Base-by-base conservation (phyloP, 2,329 filamentous ascomycete species). In the Simplicillium sp. region DNA sequence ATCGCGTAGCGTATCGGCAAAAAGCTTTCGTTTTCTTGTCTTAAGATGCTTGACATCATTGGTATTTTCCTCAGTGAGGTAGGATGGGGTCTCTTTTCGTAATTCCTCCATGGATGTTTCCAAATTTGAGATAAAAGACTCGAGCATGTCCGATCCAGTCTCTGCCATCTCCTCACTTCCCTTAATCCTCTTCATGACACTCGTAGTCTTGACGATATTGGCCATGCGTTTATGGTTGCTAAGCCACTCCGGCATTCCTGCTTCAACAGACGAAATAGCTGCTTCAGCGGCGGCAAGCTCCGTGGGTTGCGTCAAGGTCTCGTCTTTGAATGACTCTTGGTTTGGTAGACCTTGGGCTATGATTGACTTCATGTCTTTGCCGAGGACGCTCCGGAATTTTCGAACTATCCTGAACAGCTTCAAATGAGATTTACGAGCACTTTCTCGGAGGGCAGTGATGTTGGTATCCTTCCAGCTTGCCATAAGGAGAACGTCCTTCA, bases 391-490 rank as follows among this genome's bases (percentile, higher is more conserved):
- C 34, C 92, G 80, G 63, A 95, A 98, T 63, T 96, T 97, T 41
- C 87, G 77, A 35, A 98, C 84, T 29, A 95, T 70, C 51, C 86
- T 86, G 66, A 95, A 95, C 2, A 98, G 74, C 60, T 95, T 96
- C 53, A 84, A 79, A 56, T 98, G 92, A 15, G 89, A 96, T 45
- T 82, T 83, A 52, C 84, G 82, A 1, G 92, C 88, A 59, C 90
- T 97, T 55, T 96, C 88, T 49, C 82, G 78, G 13, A 98, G 67
- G 1, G 87, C 86, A 37, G 83, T 82, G 46, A 98, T 94, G 54
- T 97, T 98, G 16, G 87, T 95, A 51, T 98, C 92, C 59, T 94
- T 96, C 94, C 94, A 98, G 60, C 88, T 96, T 7, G 89, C 88
- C 51, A 98, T 68, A 39, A 94, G 78, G 13, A 98, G 75, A n/a